These are phyloP conservation scores for Suillus occidentalis DNA, from an alignment of 768 basidiomycete genomes.

Conservation along the genomic window DNA sequence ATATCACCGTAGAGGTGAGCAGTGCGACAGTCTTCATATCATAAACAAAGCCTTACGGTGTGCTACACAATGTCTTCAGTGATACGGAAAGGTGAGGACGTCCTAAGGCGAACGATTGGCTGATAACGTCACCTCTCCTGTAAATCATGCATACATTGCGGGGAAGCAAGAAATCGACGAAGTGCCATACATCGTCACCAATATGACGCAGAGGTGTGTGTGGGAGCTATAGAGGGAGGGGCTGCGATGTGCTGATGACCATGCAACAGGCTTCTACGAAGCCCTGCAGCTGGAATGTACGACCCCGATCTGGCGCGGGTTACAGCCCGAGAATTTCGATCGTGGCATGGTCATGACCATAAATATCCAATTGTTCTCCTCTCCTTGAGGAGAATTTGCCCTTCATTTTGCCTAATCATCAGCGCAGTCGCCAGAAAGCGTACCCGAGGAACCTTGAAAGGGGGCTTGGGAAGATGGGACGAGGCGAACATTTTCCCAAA, in stretches of 20 bases:
- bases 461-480: not conserved
- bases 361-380: not conserved
- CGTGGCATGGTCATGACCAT: not conserved
- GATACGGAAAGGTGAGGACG: not conserved
- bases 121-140: not conserved
- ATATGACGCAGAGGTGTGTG: not conserved
- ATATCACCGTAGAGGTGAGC: not conserved
- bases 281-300: not conserved
- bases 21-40: not conserved
- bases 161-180: not conserved
- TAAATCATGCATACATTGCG: not conserved
- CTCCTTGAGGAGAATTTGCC: not conserved
- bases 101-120: not conserved
- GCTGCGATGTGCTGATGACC: not conserved
- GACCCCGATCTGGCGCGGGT: slow-evolving; percentile 1
- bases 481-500: not conserved
- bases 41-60: not conserved
- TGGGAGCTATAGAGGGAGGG: not conserved
- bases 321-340: not conserved
- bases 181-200: not conserved
- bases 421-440: not conserved
- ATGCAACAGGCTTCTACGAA: not conserved
- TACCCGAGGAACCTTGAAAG: not conserved
- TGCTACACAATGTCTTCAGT: not conserved
- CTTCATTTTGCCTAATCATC: not conserved